Base-by-base conservation (phyloP, 164 flowering plant genomes). In the Vitis riparia region DNA sequence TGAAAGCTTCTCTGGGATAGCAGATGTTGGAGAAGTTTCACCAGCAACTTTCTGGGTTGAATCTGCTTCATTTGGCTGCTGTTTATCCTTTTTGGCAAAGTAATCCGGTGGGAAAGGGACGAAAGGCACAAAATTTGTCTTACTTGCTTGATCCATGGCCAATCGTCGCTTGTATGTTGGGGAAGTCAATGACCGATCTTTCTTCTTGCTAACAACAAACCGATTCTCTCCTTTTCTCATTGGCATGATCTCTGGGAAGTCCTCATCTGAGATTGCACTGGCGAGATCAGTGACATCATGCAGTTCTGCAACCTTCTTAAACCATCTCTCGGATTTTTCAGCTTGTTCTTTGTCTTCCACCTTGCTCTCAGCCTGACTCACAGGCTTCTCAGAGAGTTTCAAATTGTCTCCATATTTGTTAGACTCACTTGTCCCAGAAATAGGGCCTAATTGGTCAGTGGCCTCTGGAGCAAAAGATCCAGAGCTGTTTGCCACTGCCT, bases 21-120 rank as follows among this genome's bases (percentile, higher is more conserved):
- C 66, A 59, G 82, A 27, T 62, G 17, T 67, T 14, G 73, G 44
- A 72, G 81, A 52, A 66, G 76, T 13, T 14, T 14, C 72, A 68
- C 14, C 57, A 3, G 37, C 7, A 23, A 71, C 13, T 53, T 80
- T 70, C 47, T 58, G 71, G 27, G 73, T 62, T 7, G 78, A 64
- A 65, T 71, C 76, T 48, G 73, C 68, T 0, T 19, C 55, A 23
- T 76, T 83, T 30, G 78, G 68, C 44, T 74, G 80, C 60, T 57
- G 69, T 3, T 84, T 76, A 67, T 86, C 88, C 77, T 85, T 90
- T 58, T 82, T 87, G 15, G 97, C 88, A 76, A 94, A 92, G 76
- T 94, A 90, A 68, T 84, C 94, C 2, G 97, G 97, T 19, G 99
- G 97, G 74, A 92, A 94, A 8, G 99, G 99, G 29, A 94, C 99